These are phyloP conservation scores for Sugiyamaella novakii DNA, from an alignment of 1,139 yeast genomes.

Conservation along the genomic window DNA sequence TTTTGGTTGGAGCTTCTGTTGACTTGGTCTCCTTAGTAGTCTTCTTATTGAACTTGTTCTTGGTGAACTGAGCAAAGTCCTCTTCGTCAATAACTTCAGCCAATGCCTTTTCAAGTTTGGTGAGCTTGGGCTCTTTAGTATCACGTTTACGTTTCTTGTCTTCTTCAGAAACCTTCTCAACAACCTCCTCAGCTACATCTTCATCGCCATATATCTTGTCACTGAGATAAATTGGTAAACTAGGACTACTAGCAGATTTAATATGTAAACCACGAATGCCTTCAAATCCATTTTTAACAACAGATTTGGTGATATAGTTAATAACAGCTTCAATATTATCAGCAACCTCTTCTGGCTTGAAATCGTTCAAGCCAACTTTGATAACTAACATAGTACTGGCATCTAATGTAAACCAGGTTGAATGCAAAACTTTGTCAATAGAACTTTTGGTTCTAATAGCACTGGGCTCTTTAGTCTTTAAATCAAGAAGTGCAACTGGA, in stretches of 20 bases:
- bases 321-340: slow-evolving; percentile 62
- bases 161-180: slow-evolving; percentile 26
- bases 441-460: slow-evolving; percentile 58
- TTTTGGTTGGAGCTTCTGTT: slow-evolving; percentile 1
- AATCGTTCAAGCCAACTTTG: slow-evolving; percentile 60
- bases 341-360: slow-evolving; percentile 46
- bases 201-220: slow-evolving; percentile 59
- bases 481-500: slow-evolving; percentile 48
- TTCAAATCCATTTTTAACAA: slow-evolving; percentile 43
- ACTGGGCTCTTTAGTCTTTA: slow-evolving; percentile 28
- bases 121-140: slow-evolving; percentile 48
- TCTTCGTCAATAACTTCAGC: slow-evolving; percentile 77
- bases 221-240: slow-evolving; percentile 77
- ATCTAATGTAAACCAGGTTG: slow-evolving; percentile 69
- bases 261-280: slow-evolving; percentile 63
- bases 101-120: slow-evolving; percentile 73
- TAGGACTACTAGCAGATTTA: slow-evolving; percentile 73
- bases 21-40: not conserved
- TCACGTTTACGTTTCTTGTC: slow-evolving; percentile 43
- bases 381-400: slow-evolving; percentile 70
- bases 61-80: slow-evolving; percentile 47
- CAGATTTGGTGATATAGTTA: slow-evolving; percentile 48
- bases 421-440: slow-evolving; percentile 57
- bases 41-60: slow-evolving; percentile 37
- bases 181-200: slow-evolving; percentile 39